A percentile compares a stretch with the other conserved stretches of the same genome.
Conservation (phyloP, 2,329 filamentous ascomycete species). For the Fusarium newnesense region DNA sequence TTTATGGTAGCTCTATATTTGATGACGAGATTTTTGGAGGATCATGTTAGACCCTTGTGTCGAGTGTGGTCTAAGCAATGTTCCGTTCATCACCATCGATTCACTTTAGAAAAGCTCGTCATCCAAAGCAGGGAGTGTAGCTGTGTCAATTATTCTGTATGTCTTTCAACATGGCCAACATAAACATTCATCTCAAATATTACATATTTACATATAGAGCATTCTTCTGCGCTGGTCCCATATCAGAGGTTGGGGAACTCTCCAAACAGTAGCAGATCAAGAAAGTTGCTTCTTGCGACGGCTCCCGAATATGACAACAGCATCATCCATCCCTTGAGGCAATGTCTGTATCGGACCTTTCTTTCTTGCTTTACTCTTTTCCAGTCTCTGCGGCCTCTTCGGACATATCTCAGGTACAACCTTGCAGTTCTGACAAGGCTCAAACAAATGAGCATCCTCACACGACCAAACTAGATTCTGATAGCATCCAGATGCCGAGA, state of each 20-base stretch:
- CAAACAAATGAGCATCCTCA: background rate
- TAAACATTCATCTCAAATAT: slow-evolving; percentile 31
- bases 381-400: background rate
- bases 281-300: background rate
- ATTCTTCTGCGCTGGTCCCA: background rate
- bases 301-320: background rate
- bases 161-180: slow-evolving; percentile 41
- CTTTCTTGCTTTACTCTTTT: background rate
- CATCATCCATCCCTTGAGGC: background rate
- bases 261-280: background rate
- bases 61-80: background rate
- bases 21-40: background rate
- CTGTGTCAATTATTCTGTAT: slow-evolving; percentile 41
- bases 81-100: background rate
- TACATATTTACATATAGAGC: slow-evolving; percentile 28
- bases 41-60: background rate
- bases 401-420: background rate
- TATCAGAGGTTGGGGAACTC: background rate
- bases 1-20: background rate
- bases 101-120: background rate
- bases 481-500: background rate
- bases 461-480: background rate
- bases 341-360: background rate
- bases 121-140: background rate
- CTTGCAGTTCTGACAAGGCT: background rate